A percentile compares a stretch with the other conserved stretches of the same genome.
These are phyloP conservation scores for Irpex sp. DNA, from an alignment of 1,284 basidiomycete species.

Conservation along the genomic window DNA sequence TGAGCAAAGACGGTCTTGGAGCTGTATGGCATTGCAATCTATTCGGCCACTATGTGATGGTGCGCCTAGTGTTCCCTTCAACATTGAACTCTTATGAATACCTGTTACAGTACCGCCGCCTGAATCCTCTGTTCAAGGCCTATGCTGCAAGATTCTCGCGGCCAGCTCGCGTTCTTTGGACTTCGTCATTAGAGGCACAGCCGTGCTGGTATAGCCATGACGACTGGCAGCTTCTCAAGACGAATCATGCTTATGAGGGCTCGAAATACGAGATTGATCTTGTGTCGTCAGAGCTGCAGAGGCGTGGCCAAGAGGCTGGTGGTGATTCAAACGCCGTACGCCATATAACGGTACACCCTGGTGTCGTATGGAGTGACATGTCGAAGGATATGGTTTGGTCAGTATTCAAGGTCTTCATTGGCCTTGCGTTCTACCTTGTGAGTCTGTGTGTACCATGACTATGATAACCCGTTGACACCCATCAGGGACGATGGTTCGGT, in stretches of 20 bases:
- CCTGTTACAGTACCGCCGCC: conserved; percentile 51
- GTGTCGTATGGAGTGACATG: conserved; percentile 71
- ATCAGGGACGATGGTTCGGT: conserved; percentile 62
- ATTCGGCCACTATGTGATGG: conserved; percentile 80
- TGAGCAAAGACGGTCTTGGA: conserved; percentile 72
- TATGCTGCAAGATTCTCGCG: conserved; percentile 23
- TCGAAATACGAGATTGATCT: conserved; percentile 83
- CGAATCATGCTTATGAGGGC: conserved; percentile 63
- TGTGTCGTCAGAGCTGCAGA: conserved; percentile 59
- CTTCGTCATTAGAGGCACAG: conserved; percentile 68
- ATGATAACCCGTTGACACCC: background rate
- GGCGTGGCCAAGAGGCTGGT: conserved; percentile 29
- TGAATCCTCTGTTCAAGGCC: conserved; percentile 46
- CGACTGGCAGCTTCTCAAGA: conserved; percentile 74
- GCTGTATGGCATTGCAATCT: conserved; percentile 86
- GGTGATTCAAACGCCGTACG: conserved; percentile 33
- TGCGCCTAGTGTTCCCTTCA: conserved; percentile 34
- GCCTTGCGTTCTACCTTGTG: conserved; percentile 67
- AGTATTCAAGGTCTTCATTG: conserved; percentile 51
- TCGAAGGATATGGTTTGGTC: conserved; percentile 44
- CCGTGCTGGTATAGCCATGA: conserved; percentile 51
- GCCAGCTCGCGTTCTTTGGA: conserved; percentile 74
- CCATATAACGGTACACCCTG: conserved; percentile 73
- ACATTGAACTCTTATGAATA: background rate
- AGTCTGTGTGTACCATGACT: conserved; percentile 26